phyloP scores from a whole-genome alignment of 2,329 filamentous ascomycete genomes.

The Pezicula rhizophila region DNA sequence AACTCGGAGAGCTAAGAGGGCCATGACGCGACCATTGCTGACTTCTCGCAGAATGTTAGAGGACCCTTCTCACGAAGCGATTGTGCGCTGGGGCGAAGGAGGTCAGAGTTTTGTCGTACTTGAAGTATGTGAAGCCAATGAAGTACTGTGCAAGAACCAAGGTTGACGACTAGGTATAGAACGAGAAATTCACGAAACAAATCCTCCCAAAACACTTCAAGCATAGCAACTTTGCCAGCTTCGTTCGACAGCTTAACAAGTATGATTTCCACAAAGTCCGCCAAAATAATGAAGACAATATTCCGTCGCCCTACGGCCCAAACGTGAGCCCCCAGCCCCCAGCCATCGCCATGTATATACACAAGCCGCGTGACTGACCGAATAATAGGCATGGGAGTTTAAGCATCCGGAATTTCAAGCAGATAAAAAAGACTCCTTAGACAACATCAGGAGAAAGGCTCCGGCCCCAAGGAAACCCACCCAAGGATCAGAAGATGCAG shows the following conservation, averaged over 20 bases:
- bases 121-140: conserved; percentile 58
- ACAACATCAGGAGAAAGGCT: conserved; percentile 94
- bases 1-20: background rate
- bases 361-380: conserved; percentile 21
- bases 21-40: conserved; percentile 7
- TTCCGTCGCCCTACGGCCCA: conserved; percentile 72
- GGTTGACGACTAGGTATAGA: conserved; percentile 46
- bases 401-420: conserved; percentile 94
- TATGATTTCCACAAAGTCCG: conserved; percentile 99
- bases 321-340: conserved; percentile 47
- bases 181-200: conserved; percentile 95
- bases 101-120: conserved; percentile 95
- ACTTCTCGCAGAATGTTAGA: conserved; percentile 74
- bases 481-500: conserved; percentile 60
- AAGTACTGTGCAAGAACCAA: background rate
- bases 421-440: conserved; percentile 91
- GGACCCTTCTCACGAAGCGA: conserved; percentile 84
- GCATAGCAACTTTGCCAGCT: conserved; percentile 97
- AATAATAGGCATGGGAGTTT: conserved; percentile 79
- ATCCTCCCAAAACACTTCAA: conserved; percentile 99
- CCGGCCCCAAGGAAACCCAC: conserved; percentile 77
- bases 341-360: background rate
- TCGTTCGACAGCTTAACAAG: conserved; percentile 92
- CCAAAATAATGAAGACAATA: conserved; percentile 80
- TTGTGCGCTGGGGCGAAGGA: conserved; percentile 92